Evolutionary conservation across 495 filamentous ascomycete species (phyloP).

Genomic region (Chaetomium cochliodes): DNA sequence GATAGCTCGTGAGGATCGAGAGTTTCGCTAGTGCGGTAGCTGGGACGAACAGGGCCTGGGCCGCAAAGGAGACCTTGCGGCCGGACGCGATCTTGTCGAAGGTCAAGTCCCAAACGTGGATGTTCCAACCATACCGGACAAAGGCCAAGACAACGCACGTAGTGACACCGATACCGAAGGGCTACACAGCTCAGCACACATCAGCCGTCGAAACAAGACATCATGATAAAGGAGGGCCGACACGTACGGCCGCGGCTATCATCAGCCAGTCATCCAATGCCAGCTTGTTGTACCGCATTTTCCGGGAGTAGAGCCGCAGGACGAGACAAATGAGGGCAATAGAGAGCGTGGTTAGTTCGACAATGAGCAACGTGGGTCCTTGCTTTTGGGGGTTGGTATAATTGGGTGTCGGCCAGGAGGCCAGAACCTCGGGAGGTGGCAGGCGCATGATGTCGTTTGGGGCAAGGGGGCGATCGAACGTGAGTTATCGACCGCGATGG

Average conservation of each 20-base stretch:
- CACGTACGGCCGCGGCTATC: conserved; percentile 29
- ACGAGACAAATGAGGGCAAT: conserved; percentile 24
- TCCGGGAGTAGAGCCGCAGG: conserved; percentile 31
- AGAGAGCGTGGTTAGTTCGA: conserved; percentile 28
- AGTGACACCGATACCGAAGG: conserved; percentile 30
- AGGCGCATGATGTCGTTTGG: conserved; percentile 39
- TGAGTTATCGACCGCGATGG: not conserved
- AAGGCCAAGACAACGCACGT: conserved; percentile 31
- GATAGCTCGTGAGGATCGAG: conserved; percentile 53
- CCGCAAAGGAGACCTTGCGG: conserved; percentile 34
- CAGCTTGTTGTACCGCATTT: not conserved
- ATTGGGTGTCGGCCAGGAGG: conserved; percentile 56
- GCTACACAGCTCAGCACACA: conserved; percentile 6
- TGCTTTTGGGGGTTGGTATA: conserved; percentile 53
- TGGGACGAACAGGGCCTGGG: conserved; percentile 30
- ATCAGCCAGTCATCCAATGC: conserved; percentile 35
- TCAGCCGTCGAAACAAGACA: not conserved
- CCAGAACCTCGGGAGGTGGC: conserved; percentile 47
- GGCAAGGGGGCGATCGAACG: not conserved
- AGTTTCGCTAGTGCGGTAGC: conserved; percentile 44
- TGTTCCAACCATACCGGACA: conserved; percentile 30
- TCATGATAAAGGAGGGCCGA: not conserved
- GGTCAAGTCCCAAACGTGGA: conserved; percentile 32
- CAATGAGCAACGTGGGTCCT: conserved; percentile 38
- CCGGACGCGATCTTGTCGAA: conserved; percentile 17